A percentile compares a stretch with the other conserved stretches of the same genome.
Conservation (phyloP, 139 green algal species). For the Chlamydomonas sp. region DNA sequence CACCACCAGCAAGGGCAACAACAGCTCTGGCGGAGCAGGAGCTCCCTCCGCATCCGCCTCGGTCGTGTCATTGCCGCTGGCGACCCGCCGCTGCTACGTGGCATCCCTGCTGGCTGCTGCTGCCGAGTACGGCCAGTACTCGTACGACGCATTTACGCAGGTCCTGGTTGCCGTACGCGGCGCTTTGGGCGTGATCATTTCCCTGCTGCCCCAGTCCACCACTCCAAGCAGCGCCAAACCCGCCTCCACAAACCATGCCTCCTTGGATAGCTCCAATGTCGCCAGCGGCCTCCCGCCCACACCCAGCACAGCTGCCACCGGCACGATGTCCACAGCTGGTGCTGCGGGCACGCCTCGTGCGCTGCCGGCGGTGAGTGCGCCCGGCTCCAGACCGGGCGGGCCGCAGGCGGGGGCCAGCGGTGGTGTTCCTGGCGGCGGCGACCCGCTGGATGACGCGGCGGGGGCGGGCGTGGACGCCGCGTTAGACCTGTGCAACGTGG, state of each 20-base stretch:
- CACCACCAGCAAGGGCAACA: not conserved
- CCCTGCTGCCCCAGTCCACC: slow-evolving; percentile 19
- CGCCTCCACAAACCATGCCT: not conserved
- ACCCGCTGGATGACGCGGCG: not conserved
- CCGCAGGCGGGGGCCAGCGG: too few species aligned
- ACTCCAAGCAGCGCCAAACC: not conserved
- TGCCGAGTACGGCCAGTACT: slow-evolving; percentile 34
- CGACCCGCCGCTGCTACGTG: slow-evolving; percentile 10
- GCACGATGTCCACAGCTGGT: not conserved
- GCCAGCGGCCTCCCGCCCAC: too few species aligned
- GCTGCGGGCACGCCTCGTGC: not conserved
- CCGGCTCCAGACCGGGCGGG: not conserved
- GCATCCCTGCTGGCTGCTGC: slow-evolving; percentile 30
- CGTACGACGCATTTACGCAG: slow-evolving; percentile 23
- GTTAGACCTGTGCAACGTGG: slow-evolving; percentile 37
- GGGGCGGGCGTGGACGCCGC: slow-evolving; percentile 34
- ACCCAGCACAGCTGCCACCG: not conserved
- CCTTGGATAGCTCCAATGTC: too few species aligned
- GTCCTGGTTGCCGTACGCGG: slow-evolving; percentile 16
- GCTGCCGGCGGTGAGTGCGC: not conserved
- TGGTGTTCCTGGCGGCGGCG: not conserved
- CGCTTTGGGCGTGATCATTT: slow-evolving; percentile 36
- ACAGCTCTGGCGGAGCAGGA: not conserved
- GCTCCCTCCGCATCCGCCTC: not conserved
- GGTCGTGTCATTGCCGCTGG: not conserved